phyloP scores from a whole-genome alignment of 1,284 basidiomycete species.

The Cystobasidium pallidum region DNA sequence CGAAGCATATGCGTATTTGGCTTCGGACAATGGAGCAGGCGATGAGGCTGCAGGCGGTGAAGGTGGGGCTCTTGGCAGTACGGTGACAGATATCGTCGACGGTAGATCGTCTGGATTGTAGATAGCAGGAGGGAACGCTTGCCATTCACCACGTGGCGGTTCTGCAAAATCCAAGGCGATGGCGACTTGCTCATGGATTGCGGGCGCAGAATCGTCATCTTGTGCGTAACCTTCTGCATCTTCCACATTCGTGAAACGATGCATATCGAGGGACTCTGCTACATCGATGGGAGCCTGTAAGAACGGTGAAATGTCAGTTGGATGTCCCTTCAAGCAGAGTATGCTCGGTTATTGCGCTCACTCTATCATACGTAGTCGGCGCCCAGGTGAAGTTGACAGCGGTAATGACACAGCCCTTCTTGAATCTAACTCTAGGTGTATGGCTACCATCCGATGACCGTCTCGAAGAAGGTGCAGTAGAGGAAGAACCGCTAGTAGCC shows the following conservation, averaged over 20 bases:
- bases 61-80: neutral
- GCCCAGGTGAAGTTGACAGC: conserved; percentile 43
- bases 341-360: neutral
- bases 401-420: conserved; percentile 42
- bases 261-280: conserved; percentile 42
- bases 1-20: conserved; percentile 29
- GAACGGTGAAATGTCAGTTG: neutral
- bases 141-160: conserved; percentile 17
- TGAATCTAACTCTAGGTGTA: conserved; percentile 38
- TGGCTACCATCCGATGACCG: conserved; percentile 20
- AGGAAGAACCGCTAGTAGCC: conserved; percentile 6
- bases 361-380: conserved; percentile 35
- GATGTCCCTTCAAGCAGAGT: too few relatives aligned
- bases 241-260: conserved; percentile 24
- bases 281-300: conserved; percentile 40
- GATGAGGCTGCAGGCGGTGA: conserved; percentile 31
- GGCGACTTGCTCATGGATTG: conserved; percentile 5
- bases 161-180: neutral
- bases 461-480: conserved; percentile 19
- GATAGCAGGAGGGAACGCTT: conserved; percentile 23
- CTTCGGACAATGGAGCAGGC: conserved; percentile 19
- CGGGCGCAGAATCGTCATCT: conserved; percentile 16
- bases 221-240: conserved; percentile 27
- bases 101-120: neutral
- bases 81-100: neutral